phyloP scores from a whole-genome alignment of 2,329 filamentous ascomycete species.

The Dactylellina leptospora region DNA sequence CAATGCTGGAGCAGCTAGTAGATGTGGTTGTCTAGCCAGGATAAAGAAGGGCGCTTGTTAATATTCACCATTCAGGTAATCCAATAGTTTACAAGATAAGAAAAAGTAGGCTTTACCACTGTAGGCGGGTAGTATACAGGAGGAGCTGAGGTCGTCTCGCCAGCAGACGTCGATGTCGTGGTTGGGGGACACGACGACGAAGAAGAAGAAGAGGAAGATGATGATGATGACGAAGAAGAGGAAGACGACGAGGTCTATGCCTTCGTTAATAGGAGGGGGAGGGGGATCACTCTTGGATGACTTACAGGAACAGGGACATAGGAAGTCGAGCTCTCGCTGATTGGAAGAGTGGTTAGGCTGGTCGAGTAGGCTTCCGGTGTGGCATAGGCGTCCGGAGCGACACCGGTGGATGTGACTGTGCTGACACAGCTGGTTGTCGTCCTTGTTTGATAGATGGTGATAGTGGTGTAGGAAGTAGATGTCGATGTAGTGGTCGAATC shows the following conservation, averaged over 20 bases:
- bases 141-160: constrained; percentile 43
- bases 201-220: background rate
- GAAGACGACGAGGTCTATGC: constrained; percentile 32
- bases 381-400: constrained; percentile 21
- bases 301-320: constrained; percentile 44
- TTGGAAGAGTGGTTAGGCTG: constrained; percentile 37
- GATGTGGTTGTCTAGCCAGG: constrained; percentile 43
- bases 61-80: constrained; percentile 26
- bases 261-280: constrained; percentile 51
- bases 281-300: constrained; percentile 10
- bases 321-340: constrained; percentile 41
- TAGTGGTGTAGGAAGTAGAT: constrained; percentile 38
- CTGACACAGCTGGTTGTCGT: constrained; percentile 39
- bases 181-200: constrained; percentile 14
- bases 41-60: constrained; percentile 27
- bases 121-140: constrained; percentile 44
- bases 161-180: constrained; percentile 25
- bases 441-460: constrained; percentile 44
- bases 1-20: constrained; percentile 25
- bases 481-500: constrained; percentile 44
- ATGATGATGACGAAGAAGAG: constrained; percentile 1
- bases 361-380: constrained; percentile 34
- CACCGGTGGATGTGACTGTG: constrained; percentile 43
- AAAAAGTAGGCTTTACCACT: constrained; percentile 42
- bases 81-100: constrained; percentile 21